Evolutionary conservation across 2,329 filamentous ascomycete genomes (phyloP).

Genomic region (Trichophyton verrucosum): DNA sequence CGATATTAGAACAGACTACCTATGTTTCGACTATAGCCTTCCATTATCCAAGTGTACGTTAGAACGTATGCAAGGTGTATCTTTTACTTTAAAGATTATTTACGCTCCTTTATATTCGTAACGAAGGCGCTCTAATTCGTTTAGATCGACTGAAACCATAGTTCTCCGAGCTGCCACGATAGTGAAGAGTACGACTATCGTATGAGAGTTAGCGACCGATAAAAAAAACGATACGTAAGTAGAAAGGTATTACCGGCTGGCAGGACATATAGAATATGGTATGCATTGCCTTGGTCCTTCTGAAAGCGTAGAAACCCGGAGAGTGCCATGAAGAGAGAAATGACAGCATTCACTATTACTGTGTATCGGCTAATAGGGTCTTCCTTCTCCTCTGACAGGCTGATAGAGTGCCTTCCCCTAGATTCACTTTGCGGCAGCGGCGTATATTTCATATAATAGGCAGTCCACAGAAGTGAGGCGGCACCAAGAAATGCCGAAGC

Average conservation of each 20-base stretch:
- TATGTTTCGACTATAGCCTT: too few species aligned
- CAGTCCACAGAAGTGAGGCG: conserved; percentile 27
- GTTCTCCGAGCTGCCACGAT: conserved; percentile 22
- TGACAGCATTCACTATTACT: conserved; percentile 18
- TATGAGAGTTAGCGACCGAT: background rate
- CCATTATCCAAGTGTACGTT: background rate
- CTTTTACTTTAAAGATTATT: background rate
- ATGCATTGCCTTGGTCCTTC: conserved; percentile 9
- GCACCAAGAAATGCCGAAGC: conserved; percentile 22
- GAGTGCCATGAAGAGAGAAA: conserved; percentile 23
- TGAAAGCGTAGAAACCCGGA: conserved; percentile 17
- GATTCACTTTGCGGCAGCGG: conserved; percentile 19
- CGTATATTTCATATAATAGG: conserved; percentile 26
- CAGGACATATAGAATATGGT: conserved; percentile 24
- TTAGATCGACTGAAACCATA: conserved; percentile 30
- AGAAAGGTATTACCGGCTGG: conserved; percentile 25
- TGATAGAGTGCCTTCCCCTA: conserved; percentile 22
- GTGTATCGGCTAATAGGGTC: conserved; percentile 17
- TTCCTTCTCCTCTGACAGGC: conserved; percentile 1
- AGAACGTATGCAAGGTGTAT: background rate
- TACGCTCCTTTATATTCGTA: conserved; percentile 32
- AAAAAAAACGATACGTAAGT: background rate
- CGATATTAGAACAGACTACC: too few species aligned
- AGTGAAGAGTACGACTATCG: conserved; percentile 23
- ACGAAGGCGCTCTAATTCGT: conserved; percentile 26